Evolutionary conservation across 2,329 filamentous ascomycete genomes (phyloP).

Genomic region (Drechslera avenae): DNA sequence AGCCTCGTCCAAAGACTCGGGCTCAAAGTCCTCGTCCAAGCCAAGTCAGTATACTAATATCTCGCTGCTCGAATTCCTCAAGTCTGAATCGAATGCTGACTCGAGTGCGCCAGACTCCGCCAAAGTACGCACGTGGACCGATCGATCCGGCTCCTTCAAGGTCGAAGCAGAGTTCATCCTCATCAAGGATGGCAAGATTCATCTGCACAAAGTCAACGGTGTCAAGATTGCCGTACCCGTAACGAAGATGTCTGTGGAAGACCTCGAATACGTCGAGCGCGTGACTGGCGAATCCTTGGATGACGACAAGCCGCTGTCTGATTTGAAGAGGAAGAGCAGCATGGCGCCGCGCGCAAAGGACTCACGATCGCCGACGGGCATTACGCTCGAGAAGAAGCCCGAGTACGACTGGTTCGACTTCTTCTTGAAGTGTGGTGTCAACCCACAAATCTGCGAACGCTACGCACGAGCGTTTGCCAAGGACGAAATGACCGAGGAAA

Average conservation of each 20-base stretch:
- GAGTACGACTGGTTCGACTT: conserved; percentile 99
- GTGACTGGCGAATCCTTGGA: conserved; percentile 84
- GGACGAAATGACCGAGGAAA: conserved; percentile 95
- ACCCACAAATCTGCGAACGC: conserved; percentile 89
- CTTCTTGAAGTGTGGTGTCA: conserved; percentile 90
- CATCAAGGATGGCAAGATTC: conserved; percentile 93
- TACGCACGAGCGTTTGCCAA: conserved; percentile 87
- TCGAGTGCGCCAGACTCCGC: conserved; percentile 61
- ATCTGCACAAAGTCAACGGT: conserved; percentile 96
- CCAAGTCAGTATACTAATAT: conserved; percentile 65
- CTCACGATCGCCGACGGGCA: conserved; percentile 58
- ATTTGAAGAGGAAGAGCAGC: conserved; percentile 66
- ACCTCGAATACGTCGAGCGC: conserved; percentile 92
- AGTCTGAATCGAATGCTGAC: conserved; percentile 14
- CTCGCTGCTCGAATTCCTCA: neutral
- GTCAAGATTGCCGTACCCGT: conserved; percentile 98
- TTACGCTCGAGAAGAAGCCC: conserved; percentile 69
- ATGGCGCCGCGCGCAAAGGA: conserved; percentile 55
- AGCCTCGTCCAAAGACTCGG: conserved; percentile 60
- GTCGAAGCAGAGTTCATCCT: conserved; percentile 97
- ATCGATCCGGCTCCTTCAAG: conserved; percentile 92
- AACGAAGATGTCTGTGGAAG: conserved; percentile 91
- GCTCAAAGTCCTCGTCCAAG: conserved; percentile 62
- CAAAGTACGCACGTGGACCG: conserved; percentile 91
- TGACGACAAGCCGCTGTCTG: conserved; percentile 90